Base-by-base conservation (phyloP, 192 early-diverging fungal genomes). In the Dispira simplex region DNA sequence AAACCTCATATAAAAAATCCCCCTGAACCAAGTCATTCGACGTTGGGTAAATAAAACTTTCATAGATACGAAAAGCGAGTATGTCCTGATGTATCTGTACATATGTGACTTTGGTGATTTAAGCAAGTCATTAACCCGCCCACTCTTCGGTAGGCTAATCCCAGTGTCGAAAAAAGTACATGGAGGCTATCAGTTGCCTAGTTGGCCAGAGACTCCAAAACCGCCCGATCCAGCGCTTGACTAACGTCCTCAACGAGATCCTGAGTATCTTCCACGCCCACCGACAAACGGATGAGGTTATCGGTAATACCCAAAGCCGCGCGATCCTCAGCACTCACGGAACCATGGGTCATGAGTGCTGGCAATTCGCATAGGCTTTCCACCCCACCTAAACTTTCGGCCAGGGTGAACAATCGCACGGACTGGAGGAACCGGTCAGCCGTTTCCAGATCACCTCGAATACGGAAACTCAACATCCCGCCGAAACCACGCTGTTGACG, bases 371-470 rank as follows among this genome's bases (percentile, higher is more conserved):
- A 89, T 67, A 99, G 76, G 43, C 83, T 85, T 80, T 99, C 96
- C 11, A 99, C 92, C 60, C 93, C 92, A 67, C 94, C 96, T 43
- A 99, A 78, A 59, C 85, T 89, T 75, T 99, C 96, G n/a, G 96
- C 96, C 28, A 99, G 75, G 23, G 91, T 91, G 66, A 99, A 93
- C 69, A 91, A 73, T 59, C 82, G 77, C 20, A 91, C 81, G 64
- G 79, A 68, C 54, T 81, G 72, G 56, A 99, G 78, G 79, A 99
- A 96, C 46, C 68, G 74, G 72, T 96, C 92, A 63, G 88, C 89
- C 5, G 83, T 84, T 20, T 80, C 76, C 1, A 92, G 75, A 68
- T 81, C 75, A 54, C 90, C 91, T 71, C 85, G 88, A 73, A 96
- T 85, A 32, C 90, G 80, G 85, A 99, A 96, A 25, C 87, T 86